A percentile compares a stretch with the other conserved stretches of the same genome.
Evolutionary conservation across 805 yeast genomes (phyloP).

Genomic region (Komagataella kurtzmanii): DNA sequence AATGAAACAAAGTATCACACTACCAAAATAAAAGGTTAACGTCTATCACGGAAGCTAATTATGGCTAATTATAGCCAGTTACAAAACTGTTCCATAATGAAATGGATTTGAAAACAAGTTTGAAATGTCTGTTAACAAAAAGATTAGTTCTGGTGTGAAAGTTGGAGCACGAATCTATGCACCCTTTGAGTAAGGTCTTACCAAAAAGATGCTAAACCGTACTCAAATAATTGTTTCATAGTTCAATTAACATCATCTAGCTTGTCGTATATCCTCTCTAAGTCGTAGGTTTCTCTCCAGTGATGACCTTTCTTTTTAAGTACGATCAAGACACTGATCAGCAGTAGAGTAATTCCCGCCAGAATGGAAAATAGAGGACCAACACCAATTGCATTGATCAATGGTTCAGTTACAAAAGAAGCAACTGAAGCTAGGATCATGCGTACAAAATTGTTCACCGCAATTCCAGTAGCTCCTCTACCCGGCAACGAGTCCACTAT

Average conservation of each 20-base stretch:
- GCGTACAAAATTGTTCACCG: conserved; percentile 64
- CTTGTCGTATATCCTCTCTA: conserved; percentile 41
- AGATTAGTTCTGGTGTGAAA: no score
- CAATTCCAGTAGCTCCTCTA: conserved; percentile 80
- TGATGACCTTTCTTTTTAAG: conserved; percentile 43
- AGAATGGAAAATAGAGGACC: conserved; percentile 62
- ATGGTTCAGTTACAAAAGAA: conserved; percentile 63
- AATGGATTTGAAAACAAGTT: no score
- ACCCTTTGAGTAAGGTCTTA: no score
- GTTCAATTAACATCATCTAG: conserved; percentile 13
- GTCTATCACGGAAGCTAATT: no score
- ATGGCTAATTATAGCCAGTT: no score
- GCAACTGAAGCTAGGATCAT: conserved; percentile 66
- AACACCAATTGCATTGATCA: conserved; percentile 49
- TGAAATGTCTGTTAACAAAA: no score
- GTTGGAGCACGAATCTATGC: no score
- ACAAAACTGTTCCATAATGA: no score
- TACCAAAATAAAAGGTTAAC: no score
- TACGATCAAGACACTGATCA: conserved; percentile 27
- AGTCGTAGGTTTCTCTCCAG: conserved; percentile 51
- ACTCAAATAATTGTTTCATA: no score
- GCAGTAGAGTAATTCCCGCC: conserved; percentile 38
- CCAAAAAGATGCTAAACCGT: no score
- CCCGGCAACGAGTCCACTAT: conserved; percentile 80
- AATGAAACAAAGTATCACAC: no score